Evolutionary conservation across 345 rosid genomes (phyloP).

Genomic region (Turritis glabra): DNA sequence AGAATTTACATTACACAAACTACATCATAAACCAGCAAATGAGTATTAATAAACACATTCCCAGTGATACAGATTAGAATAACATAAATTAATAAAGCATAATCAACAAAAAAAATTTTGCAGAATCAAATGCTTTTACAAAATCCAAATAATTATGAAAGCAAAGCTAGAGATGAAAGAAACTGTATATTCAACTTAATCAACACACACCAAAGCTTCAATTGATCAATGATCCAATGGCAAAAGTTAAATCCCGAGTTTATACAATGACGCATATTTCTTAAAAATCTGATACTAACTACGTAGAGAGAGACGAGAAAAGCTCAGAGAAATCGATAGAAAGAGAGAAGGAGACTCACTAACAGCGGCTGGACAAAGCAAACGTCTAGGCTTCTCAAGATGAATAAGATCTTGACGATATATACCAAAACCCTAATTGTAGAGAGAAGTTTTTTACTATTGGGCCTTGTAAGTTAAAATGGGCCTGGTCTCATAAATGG

Average conservation of each 20-base stretch:
- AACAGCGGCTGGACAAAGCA: neutral
- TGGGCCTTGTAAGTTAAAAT: neutral
- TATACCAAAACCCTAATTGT: neutral
- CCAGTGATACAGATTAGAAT: neutral
- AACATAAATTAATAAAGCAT: neutral
- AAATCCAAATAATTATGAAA: neutral
- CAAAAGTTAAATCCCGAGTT: neutral
- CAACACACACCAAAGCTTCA: neutral
- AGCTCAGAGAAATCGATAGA: neutral
- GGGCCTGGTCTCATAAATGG: neutral
- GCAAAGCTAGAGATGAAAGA: neutral
- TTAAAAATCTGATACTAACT: neutral
- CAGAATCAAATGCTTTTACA: neutral
- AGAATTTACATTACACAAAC: neutral
- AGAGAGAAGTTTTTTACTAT: neutral
- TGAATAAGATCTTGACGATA: neutral
- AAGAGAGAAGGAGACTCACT: constrained; percentile 12
- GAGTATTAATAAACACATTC: neutral
- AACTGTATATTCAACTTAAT: neutral
- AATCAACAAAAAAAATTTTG: neutral
- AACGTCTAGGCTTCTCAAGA: neutral
- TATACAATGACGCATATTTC: neutral
- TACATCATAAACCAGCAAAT: neutral
- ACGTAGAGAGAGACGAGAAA: neutral
- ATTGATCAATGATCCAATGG: neutral